phyloP scores from a whole-genome alignment of 306 rosid species.

The Begonia loranthoides region DNA sequence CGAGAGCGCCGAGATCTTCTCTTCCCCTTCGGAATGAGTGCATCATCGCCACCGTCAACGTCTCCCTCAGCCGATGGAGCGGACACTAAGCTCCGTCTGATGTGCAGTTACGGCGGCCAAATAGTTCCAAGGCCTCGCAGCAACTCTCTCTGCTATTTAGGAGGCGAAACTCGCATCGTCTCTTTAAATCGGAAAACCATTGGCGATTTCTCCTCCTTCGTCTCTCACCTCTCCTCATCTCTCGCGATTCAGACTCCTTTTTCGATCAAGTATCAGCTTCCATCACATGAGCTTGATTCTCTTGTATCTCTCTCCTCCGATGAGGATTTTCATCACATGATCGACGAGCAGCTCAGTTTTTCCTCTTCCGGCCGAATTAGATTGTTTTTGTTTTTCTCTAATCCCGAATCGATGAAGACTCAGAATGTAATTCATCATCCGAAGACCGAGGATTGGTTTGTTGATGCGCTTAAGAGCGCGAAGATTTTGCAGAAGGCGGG shows the following conservation, averaged over 20 bases:
- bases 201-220: slow-evolving; percentile 20
- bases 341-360: slow-evolving; percentile 26
- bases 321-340: slow-evolving; percentile 24
- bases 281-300: slow-evolving; percentile 33
- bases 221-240: slow-evolving; percentile 24
- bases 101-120: slow-evolving; percentile 63
- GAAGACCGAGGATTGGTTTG: slow-evolving; percentile 45
- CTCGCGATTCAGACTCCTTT: slow-evolving; percentile 24
- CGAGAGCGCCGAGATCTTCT: no score
- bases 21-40: no score
- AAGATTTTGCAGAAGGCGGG: slow-evolving; percentile 28
- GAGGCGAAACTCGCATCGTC: slow-evolving; percentile 49
- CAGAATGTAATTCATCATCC: slow-evolving; percentile 24
- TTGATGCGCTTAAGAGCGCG: slow-evolving; percentile 36
- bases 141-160: slow-evolving; percentile 31
- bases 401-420: slow-evolving; percentile 3
- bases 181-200: slow-evolving; percentile 19
- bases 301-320: slow-evolving; percentile 33
- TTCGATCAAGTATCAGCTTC: slow-evolving; percentile 44
- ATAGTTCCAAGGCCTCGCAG: slow-evolving; percentile 29
- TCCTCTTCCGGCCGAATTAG: slow-evolving; percentile 22
- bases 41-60: slow-evolving; percentile 8
- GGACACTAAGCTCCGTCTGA: slow-evolving; percentile 28
- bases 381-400: slow-evolving; percentile 27
- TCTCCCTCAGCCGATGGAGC: background rate